Evolutionary conservation across 345 rosid species (phyloP).

Genomic region (Citrus glauca): DNA sequence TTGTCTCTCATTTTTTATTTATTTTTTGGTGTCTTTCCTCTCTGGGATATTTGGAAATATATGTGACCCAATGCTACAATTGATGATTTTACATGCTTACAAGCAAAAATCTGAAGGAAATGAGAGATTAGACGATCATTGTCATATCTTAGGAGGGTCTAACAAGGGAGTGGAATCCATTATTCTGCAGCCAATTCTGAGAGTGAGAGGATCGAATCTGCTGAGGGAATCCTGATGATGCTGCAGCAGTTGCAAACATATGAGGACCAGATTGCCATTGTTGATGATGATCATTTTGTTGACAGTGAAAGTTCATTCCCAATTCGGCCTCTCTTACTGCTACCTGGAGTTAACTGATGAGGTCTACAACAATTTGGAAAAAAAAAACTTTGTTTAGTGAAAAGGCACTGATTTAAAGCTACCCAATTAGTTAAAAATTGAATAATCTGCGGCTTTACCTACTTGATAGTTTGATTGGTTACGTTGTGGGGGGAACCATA

Average conservation of each 20-base stretch:
- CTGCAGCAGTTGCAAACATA: slow-evolving; percentile 85
- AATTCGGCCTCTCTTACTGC: slow-evolving; percentile 50
- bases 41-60: not conserved
- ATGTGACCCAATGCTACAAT: not conserved
- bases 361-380: slow-evolving; percentile 8
- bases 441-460: not conserved
- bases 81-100: slow-evolving; percentile 13
- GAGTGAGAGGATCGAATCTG: slow-evolving; percentile 38
- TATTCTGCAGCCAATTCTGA: slow-evolving; percentile 64
- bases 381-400: not conserved
- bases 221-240: slow-evolving; percentile 99
- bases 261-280: slow-evolving; percentile 52
- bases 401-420: not conserved
- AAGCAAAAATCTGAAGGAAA: not conserved
- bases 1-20: no score
- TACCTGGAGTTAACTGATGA: slow-evolving; percentile 49
- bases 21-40: not conserved
- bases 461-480: slow-evolving; percentile 34
- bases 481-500: slow-evolving; percentile 31
- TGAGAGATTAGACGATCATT: not conserved
- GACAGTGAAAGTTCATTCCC: slow-evolving; percentile 65
- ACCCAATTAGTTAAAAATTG: not conserved
- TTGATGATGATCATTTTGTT: slow-evolving; percentile 19
- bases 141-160: slow-evolving; percentile 39
- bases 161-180: slow-evolving; percentile 46